Evolutionary conservation across 1,284 basidiomycete genomes (phyloP).

Genomic region (Pyrrhoderma noxium): DNA sequence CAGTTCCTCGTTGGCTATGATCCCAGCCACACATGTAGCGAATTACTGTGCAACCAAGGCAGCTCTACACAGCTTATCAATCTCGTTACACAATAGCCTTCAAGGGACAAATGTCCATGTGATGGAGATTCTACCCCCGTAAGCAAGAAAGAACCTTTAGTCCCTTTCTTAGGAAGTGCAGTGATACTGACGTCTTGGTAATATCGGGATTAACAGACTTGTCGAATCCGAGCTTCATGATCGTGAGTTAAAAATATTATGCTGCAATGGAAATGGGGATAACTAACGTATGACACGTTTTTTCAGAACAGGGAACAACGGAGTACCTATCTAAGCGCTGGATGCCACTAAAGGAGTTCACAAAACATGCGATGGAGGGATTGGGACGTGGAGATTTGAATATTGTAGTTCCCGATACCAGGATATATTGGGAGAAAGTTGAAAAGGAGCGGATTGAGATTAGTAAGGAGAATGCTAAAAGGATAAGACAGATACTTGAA

Average conservation of each 20-base stretch:
- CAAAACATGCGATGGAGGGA: conserved; percentile 37
- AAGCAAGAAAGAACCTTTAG: too few relatives aligned
- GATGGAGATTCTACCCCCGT: conserved; percentile 57
- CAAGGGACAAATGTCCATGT: conserved; percentile 45
- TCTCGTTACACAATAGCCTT: conserved; percentile 43
- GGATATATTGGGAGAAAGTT: conserved; percentile 2
- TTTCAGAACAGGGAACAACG: conserved; percentile 44
- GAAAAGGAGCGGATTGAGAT: neutral
- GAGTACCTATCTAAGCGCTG: conserved; percentile 42
- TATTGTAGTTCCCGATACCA: conserved; percentile 22
- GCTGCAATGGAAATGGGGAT: too few relatives aligned
- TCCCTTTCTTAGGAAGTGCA: neutral
- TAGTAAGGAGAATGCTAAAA: conserved; percentile 25
- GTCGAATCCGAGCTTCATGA: conserved; percentile 64
- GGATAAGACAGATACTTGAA: too few relatives aligned
- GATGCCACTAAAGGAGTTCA: conserved; percentile 54
- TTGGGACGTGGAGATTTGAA: conserved; percentile 39
- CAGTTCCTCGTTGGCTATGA: conserved; percentile 44
- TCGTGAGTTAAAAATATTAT: conserved; percentile 29
- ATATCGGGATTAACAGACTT: conserved; percentile 30
- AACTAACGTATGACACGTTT: conserved; percentile 6
- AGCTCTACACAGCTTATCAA: conserved; percentile 48
- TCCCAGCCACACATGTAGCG: conserved; percentile 35
- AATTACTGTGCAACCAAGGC: conserved; percentile 59
- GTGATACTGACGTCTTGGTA: neutral